Conservation (phyloP, 2,329 filamentous ascomycete species). For the Xylariaceae sp. region DNA sequence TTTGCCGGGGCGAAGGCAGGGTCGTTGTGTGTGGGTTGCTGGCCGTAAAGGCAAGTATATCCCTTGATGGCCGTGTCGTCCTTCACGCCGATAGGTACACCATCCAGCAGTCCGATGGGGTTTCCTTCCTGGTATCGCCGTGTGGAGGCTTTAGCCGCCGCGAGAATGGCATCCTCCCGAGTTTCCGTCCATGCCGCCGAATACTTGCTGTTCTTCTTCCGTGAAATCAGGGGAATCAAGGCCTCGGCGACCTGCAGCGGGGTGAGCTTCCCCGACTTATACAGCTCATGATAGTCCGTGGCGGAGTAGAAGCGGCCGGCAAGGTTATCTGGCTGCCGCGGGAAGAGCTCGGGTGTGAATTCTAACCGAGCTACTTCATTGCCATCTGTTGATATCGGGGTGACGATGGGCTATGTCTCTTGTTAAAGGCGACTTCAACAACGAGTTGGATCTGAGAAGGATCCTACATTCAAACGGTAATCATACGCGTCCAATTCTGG, state of each 20-base stretch:
- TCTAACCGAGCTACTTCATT: conserved; percentile 33
- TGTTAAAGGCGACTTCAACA: conserved; percentile 9
- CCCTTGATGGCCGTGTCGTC: conserved; percentile 71
- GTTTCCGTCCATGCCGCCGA: conserved; percentile 68
- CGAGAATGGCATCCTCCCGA: conserved; percentile 55
- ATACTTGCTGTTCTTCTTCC: conserved; percentile 56
- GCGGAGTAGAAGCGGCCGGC: conserved; percentile 60
- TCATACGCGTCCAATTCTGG: conserved; percentile 41
- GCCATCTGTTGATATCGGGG: conserved; percentile 41
- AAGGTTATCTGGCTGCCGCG: conserved; percentile 37
- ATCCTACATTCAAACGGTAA: conserved; percentile 45
- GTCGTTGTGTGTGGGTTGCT: conserved; percentile 52
- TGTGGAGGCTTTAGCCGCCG: conserved; percentile 68
- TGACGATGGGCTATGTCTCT: conserved; percentile 48
- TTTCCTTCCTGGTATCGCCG: conserved; percentile 63
- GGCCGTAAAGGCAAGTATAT: conserved; percentile 62
- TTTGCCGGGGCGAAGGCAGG: conserved; percentile 45
- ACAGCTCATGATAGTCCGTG: conserved; percentile 72
- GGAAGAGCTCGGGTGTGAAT: conserved; percentile 39
- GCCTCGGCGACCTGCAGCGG: conserved; percentile 66
- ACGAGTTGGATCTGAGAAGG: neutral
- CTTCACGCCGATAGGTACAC: conserved; percentile 78
- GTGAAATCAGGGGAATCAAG: conserved; percentile 64
- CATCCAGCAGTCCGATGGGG: conserved; percentile 66
- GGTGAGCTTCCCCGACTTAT: conserved; percentile 63